These are phyloP conservation scores for Stevia rebaudiana DNA, from an alignment of 140 eudicot genomes.

Conservation along the genomic window DNA sequence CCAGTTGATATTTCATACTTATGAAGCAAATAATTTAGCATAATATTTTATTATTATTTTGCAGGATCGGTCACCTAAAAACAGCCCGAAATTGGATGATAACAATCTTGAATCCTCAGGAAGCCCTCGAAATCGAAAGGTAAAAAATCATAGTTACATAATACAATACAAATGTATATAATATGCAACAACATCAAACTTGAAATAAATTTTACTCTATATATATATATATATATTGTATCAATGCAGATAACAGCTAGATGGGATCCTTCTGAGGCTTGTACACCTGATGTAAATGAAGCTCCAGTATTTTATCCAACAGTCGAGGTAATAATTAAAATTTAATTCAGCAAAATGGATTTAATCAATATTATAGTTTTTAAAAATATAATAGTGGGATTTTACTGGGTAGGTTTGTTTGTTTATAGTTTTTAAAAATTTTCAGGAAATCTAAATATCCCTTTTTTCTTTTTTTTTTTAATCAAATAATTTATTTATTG, in stretches of 20 bases:
- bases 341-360: not conserved
- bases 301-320: constrained; percentile 73
- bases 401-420: too few relatives aligned
- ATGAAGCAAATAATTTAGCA: constrained; percentile 4
- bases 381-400: too few relatives aligned
- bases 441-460: not conserved
- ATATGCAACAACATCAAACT: too few relatives aligned
- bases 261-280: constrained; percentile 67
- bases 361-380: not conserved
- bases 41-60: constrained; percentile 13
- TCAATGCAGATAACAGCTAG: constrained; percentile 55
- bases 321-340: constrained; percentile 35
- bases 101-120: constrained; percentile 43
- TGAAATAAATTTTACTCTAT: not conserved
- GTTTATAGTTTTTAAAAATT: not conserved
- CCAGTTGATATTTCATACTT: not conserved
- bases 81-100: constrained; percentile 30
- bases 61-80: constrained; percentile 42
- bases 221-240: not conserved
- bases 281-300: constrained; percentile 54
- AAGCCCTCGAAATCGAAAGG: constrained; percentile 57
- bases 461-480: not conserved
- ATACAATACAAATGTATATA: not conserved
- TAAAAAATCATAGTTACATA: constrained; percentile 12
- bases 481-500: not conserved